phyloP scores from a whole-genome alignment of 805 yeast genomes.

The Candida succiphila region DNA sequence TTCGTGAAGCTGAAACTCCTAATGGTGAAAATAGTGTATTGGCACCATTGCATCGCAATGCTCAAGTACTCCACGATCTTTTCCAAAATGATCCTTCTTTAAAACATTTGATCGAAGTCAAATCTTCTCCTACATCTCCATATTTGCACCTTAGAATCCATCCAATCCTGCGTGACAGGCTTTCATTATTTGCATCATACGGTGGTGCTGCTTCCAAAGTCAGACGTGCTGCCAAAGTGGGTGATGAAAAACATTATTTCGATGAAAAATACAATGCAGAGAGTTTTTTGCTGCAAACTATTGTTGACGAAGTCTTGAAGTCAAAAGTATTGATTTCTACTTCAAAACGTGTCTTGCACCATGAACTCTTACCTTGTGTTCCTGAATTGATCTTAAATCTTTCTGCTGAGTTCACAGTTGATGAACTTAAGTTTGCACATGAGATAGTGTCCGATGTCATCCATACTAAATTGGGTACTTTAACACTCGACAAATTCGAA shows the following conservation, averaged over 20 bases:
- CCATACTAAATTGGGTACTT: slow-evolving; percentile 8
- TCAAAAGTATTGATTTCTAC: slow-evolving; percentile 48
- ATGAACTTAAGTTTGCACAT: slow-evolving; percentile 35
- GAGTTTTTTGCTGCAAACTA: slow-evolving; percentile 51
- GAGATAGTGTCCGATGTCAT: slow-evolving; percentile 24
- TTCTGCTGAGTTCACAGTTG: slow-evolving; percentile 33
- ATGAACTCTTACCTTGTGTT: slow-evolving; percentile 61
- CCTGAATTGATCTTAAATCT: slow-evolving; percentile 49
- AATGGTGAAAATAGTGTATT: slow-evolving; percentile 26
- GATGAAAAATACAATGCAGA: slow-evolving; percentile 39
- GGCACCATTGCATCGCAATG: slow-evolving; percentile 31
- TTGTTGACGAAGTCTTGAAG: slow-evolving; percentile 47
- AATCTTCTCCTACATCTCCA: slow-evolving; percentile 55
- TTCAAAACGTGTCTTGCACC: slow-evolving; percentile 54
- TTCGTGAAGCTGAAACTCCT: slow-evolving; percentile 25
- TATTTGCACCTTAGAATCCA: slow-evolving; percentile 55
- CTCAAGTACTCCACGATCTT: slow-evolving; percentile 25
- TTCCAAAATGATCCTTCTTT: slow-evolving; percentile 30
- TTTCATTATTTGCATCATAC: slow-evolving; percentile 38
- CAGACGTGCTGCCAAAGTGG: slow-evolving; percentile 32
- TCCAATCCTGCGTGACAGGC: slow-evolving; percentile 30
- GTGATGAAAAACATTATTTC: slow-evolving; percentile 31
- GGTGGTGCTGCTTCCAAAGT: slow-evolving; percentile 35
- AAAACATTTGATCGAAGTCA: slow-evolving; percentile 33
- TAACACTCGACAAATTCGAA: slow-evolving; percentile 5